phyloP scores from a whole-genome alignment of 495 filamentous ascomycete species.

The Podospora sp. region DNA sequence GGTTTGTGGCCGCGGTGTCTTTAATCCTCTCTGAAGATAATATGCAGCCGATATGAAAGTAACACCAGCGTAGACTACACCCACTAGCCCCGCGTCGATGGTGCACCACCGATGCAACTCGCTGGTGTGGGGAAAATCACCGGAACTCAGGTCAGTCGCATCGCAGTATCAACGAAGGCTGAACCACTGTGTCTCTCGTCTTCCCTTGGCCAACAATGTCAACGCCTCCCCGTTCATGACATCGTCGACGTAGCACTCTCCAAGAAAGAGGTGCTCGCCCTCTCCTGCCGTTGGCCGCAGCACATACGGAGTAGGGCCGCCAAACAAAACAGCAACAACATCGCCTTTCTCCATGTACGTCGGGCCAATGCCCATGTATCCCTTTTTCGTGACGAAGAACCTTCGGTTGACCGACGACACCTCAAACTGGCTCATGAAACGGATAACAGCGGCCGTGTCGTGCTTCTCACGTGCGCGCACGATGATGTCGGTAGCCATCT shows the following conservation, averaged over 20 bases:
- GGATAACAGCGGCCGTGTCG: background rate
- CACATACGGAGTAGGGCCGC: constrained; percentile 4
- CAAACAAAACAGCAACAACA: background rate
- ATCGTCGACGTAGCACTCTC: constrained; percentile 3
- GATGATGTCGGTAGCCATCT: background rate
- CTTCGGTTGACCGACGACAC: background rate
- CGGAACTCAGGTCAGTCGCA: too few species aligned
- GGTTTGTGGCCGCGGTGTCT: too few species aligned
- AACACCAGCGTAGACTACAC: too few species aligned
- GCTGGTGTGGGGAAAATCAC: too few species aligned
- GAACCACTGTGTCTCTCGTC: background rate
- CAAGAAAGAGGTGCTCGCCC: background rate
- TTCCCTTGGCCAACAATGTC: background rate
- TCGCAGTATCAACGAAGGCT: background rate
- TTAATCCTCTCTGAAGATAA: too few species aligned
- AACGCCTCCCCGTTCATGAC: background rate
- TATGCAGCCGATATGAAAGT: too few species aligned
- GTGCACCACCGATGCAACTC: too few species aligned
- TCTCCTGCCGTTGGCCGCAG: background rate
- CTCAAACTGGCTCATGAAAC: constrained; percentile 6
- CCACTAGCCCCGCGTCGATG: too few species aligned
- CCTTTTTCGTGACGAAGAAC: constrained; percentile 14
- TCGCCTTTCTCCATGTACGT: background rate
- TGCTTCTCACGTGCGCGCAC: background rate
- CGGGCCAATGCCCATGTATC: constrained; percentile 2